A percentile compares a stretch with the other conserved stretches of the same genome.
Conservation (phyloP, 2,329 filamentous ascomycete genomes). For the Eutypella sp. region DNA sequence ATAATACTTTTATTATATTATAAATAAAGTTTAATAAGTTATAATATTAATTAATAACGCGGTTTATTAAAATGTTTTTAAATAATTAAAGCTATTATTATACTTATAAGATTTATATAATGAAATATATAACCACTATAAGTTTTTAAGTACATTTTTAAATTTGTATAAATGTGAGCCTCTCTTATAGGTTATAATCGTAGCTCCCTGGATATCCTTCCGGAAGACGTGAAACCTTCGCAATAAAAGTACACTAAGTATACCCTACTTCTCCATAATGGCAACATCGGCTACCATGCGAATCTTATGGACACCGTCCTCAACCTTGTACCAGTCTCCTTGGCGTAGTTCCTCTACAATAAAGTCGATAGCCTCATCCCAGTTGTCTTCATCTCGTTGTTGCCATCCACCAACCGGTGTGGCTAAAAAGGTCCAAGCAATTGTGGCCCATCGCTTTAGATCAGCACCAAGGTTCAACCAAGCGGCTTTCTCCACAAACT, state of each 20-base stretch:
- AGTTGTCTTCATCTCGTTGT: constrained; percentile 7
- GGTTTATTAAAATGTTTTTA: neutral
- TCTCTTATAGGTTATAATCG: neutral
- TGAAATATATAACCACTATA: neutral
- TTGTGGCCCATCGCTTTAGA: constrained; percentile 7
- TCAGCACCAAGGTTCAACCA: constrained; percentile 5
- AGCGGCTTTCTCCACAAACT: constrained; percentile 3
- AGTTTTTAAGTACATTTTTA: neutral
- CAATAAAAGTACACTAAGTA: neutral
- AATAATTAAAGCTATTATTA: neutral
- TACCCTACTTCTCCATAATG: constrained; percentile 6
- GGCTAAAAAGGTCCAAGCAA: constrained; percentile 8
- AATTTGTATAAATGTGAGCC: neutral
- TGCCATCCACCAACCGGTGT: constrained; percentile 6
- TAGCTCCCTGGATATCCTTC: neutral
- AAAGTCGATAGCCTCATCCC: constrained; percentile 5
- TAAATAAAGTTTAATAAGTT: neutral
- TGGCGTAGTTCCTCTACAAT: neutral
- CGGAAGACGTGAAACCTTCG: neutral
- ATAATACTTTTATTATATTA: neutral
- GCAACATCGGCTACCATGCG: constrained; percentile 1
- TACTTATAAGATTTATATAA: neutral
- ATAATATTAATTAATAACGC: neutral
- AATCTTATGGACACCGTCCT: constrained; percentile 3
- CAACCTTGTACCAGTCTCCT: constrained; percentile 1